Evolutionary conservation across 2,329 filamentous ascomycete species (phyloP), one percentile per base, ranked within the genome.

Genomic region (Botrytis galanthina): DNA sequence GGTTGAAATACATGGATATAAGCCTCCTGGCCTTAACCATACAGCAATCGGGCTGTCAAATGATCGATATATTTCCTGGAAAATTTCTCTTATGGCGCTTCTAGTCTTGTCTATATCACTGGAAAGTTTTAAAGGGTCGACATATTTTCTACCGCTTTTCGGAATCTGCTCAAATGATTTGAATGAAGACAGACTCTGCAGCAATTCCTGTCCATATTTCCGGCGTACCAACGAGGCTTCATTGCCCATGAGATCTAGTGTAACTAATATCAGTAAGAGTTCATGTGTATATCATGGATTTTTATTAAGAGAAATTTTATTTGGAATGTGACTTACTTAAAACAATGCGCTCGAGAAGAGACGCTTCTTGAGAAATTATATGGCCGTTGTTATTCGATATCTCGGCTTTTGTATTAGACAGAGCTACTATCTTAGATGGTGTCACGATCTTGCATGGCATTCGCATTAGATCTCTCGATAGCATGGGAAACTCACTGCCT

Each of bases 1-100:
- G 0, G 81, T 80, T 0, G 81, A 84, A n/a, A 84, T 75, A 1
- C 76, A 79, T 1, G 85, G 86, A 81, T 83, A 86, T 0, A 86
- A 77, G 5, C 79, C 78, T 2, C 79, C 83, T 35, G 77, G 59
- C n/a, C 79, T 73, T 0, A 86, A 80, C 85, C 85, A 87, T 7
- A 68, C 16, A 6, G 51, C 66, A 42, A 69, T 51, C 32, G 70
- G 60, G 39, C 73, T 71, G 20, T 64, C 44, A 37, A 77, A 74
- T n/a, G 73, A 73, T 37, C 64, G 61, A 18, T 18, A 46, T 20
- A 78, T 35, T 20, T 64, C 42, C 26, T 29, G 46, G 35, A 73
- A 75, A 1, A 32, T 2, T 42, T 64, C 39, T 20, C 32, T 18
- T 26, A 72, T 14, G 6, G 18, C 6, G 26, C 20, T 26, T 67